A percentile compares a stretch with the other conserved stretches of the same genome.
Conservation (phyloP, 2,329 filamentous ascomycete genomes). For the Alternaria brassicicola region DNA sequence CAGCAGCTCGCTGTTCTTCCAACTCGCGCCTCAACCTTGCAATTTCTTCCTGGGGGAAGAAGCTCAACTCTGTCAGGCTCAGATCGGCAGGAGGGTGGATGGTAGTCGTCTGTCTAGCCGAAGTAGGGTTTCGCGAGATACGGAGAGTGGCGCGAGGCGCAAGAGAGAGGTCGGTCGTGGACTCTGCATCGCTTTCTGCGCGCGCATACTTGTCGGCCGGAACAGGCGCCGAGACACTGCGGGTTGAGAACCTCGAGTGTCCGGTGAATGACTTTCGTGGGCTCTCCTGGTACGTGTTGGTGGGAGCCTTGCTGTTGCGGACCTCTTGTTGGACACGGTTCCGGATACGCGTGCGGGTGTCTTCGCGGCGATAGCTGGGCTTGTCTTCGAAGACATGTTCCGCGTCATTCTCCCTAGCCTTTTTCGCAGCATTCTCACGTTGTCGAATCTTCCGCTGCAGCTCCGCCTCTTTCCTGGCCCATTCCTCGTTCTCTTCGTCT, state of each 20-base stretch:
- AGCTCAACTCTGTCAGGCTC: conserved; percentile 60
- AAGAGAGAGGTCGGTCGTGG: conserved; percentile 50
- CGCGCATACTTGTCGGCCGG: conserved; percentile 25
- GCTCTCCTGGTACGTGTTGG: conserved; percentile 27
- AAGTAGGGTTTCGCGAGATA: conserved; percentile 31
- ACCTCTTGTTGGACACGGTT: conserved; percentile 44
- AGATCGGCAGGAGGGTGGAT: conserved; percentile 40
- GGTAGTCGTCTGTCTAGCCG: conserved; percentile 21
- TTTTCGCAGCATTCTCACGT: conserved; percentile 35
- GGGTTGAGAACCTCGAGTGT: conserved; percentile 26
- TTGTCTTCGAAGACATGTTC: conserved; percentile 29
- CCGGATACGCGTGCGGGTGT: conserved; percentile 42
- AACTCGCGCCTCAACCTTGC: conserved; percentile 60
- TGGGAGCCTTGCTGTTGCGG: conserved; percentile 38
- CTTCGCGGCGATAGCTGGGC: conserved; percentile 39
- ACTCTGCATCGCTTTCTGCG: conserved; percentile 45
- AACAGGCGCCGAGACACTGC: conserved; percentile 44
- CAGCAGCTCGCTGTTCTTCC: conserved; percentile 60
- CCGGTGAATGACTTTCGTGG: conserved; percentile 36
- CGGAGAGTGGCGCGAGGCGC: conserved; percentile 39
- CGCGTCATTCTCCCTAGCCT: conserved; percentile 36
- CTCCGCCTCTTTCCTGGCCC: conserved; percentile 40
- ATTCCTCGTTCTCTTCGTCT: conserved; percentile 43
- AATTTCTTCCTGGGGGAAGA: conserved; percentile 60
- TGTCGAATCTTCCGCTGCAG: conserved; percentile 44